phyloP scores from a whole-genome alignment of 2,329 filamentous ascomycete species.

The Magnaporthales sp. region DNA sequence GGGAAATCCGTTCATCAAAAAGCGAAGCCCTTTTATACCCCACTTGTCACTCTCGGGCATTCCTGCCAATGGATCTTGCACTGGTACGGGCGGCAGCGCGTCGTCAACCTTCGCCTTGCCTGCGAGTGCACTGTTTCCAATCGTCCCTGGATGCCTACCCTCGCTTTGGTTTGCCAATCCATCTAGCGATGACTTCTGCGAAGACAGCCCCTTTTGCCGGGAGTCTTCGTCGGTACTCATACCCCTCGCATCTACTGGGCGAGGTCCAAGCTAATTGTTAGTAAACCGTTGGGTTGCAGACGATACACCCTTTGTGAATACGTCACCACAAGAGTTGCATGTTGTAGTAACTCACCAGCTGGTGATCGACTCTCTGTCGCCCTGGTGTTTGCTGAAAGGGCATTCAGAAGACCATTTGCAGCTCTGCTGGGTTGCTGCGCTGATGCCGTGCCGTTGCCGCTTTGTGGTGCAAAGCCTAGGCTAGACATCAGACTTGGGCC shows the following conservation, averaged over 20 bases:
- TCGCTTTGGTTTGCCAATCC: slow-evolving; percentile 21
- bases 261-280: slow-evolving; percentile 18
- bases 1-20: slow-evolving; percentile 55
- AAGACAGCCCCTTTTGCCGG: slow-evolving; percentile 32
- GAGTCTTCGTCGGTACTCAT: slow-evolving; percentile 31
- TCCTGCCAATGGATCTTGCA: slow-evolving; percentile 49
- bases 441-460: slow-evolving; percentile 20
- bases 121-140: slow-evolving; percentile 33
- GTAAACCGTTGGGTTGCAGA: slow-evolving; percentile 9
- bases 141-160: slow-evolving; percentile 33
- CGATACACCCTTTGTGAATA: slow-evolving; percentile 11
- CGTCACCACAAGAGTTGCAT: slow-evolving; percentile 21
- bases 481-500: slow-evolving; percentile 41
- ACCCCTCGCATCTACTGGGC: slow-evolving; percentile 34
- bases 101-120: slow-evolving; percentile 34
- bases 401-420: slow-evolving; percentile 55
- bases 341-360: slow-evolving; percentile 23
- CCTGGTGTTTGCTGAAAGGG: slow-evolving; percentile 50
- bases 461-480: slow-evolving; percentile 43
- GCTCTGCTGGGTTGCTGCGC: slow-evolving; percentile 32
- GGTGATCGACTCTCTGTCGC: slow-evolving; percentile 40
- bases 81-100: slow-evolving; percentile 20
- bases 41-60: slow-evolving; percentile 57
- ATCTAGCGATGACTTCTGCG: slow-evolving; percentile 26
- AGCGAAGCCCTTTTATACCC: slow-evolving; percentile 55